Conservation (phyloP, 805 yeast genomes). For the Candida silvatica region DNA sequence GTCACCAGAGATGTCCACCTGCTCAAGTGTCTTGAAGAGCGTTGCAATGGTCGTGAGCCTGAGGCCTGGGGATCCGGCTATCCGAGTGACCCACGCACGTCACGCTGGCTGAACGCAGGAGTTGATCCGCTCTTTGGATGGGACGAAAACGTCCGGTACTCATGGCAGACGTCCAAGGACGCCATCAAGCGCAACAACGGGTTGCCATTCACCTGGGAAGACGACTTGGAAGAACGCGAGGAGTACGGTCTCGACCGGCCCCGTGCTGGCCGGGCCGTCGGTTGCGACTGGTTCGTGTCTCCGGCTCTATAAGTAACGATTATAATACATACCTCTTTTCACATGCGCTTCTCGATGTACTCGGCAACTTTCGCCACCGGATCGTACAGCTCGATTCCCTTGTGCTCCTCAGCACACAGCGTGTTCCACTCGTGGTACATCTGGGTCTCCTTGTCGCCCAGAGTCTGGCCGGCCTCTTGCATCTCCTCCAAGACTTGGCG, state of each 20-base stretch:
- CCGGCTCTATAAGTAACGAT: neutral
- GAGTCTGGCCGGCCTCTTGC: slow-evolving; percentile 5
- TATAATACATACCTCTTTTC: neutral
- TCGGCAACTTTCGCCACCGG: slow-evolving; percentile 8
- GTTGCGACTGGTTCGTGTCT: slow-evolving; percentile 14
- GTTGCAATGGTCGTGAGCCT: slow-evolving; percentile 6
- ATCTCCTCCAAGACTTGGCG: slow-evolving; percentile 10
- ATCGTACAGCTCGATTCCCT: slow-evolving; percentile 10
- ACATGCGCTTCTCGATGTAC: neutral
- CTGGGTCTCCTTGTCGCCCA: slow-evolving; percentile 7
- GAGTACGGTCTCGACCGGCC: slow-evolving; percentile 13
- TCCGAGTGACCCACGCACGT: slow-evolving; percentile 87
- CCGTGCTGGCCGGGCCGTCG: slow-evolving; percentile 5
- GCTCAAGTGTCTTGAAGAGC: slow-evolving; percentile 7
- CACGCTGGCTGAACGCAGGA: slow-evolving; percentile 56
- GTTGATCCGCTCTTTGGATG: slow-evolving; percentile 81
- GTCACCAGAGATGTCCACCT: slow-evolving; percentile 71
- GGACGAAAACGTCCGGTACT: slow-evolving; percentile 65
- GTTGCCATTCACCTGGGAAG: slow-evolving; percentile 52
- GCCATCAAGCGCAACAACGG: slow-evolving; percentile 47
- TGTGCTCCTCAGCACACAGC: slow-evolving; percentile 12
- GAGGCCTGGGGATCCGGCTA: slow-evolving; percentile 77
- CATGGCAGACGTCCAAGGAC: slow-evolving; percentile 92
- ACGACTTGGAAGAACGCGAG: slow-evolving; percentile 29
- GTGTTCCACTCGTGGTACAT: slow-evolving; percentile 12